Evolutionary conservation across 2,329 filamentous ascomycete genomes (phyloP).

Genomic region (Ophiosphaerella korrae): DNA sequence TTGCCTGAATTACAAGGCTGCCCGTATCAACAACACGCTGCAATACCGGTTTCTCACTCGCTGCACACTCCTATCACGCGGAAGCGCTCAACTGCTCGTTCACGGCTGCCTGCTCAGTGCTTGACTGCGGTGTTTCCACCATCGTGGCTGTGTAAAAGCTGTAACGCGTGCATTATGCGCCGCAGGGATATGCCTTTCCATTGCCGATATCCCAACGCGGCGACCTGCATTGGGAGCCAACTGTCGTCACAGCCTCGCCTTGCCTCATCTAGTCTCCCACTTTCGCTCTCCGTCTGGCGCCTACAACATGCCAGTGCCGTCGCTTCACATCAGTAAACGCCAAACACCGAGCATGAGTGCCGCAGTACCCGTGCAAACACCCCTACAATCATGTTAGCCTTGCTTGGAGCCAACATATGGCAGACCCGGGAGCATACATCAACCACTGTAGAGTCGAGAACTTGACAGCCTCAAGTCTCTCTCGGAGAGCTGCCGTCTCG

Average conservation of each 20-base stretch:
- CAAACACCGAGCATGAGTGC: slow-evolving; percentile 70
- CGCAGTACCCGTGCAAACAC: slow-evolving; percentile 69
- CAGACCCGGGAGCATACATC: slow-evolving; percentile 66
- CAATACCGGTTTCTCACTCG: slow-evolving; percentile 12
- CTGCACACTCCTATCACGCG: slow-evolving; percentile 19
- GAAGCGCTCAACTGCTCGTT: slow-evolving; percentile 11
- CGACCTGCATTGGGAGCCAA: slow-evolving; percentile 1
- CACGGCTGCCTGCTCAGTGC: slow-evolving; percentile 11
- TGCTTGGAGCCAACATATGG: background rate
- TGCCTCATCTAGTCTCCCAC: background rate
- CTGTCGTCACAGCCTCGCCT: slow-evolving; percentile 9
- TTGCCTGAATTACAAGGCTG: slow-evolving; percentile 27
- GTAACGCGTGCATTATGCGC: slow-evolving; percentile 25
- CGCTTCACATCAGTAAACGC: slow-evolving; percentile 65
- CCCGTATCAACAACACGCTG: slow-evolving; percentile 16
- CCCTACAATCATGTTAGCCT: slow-evolving; percentile 51
- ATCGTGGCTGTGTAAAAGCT: slow-evolving; percentile 21
- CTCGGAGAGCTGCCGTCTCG: slow-evolving; percentile 86
- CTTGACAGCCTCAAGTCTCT: slow-evolving; percentile 96
- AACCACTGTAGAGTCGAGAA: slow-evolving; percentile 98
- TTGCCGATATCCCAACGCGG: slow-evolving; percentile 9
- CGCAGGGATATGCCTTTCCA: slow-evolving; percentile 16
- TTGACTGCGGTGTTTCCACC: slow-evolving; percentile 16
- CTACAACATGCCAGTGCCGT: background rate
- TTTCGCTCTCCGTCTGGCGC: background rate